Conservation (phyloP, 495 filamentous ascomycete species). For the Aspergillus heteromorphus region DNA sequence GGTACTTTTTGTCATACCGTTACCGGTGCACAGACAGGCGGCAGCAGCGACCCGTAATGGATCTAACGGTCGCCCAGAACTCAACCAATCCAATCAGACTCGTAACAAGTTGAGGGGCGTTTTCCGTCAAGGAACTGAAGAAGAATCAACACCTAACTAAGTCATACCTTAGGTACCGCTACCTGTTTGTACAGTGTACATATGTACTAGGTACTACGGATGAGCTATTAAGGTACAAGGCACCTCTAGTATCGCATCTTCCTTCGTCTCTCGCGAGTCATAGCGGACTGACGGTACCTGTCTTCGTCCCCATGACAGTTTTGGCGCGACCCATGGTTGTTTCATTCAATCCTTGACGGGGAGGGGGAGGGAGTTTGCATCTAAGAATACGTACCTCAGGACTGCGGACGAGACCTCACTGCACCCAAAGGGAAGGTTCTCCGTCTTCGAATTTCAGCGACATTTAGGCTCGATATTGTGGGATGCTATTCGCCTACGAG, state of each 20-base stretch:
- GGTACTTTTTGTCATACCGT: neutral
- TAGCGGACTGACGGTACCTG: neutral
- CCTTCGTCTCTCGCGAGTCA: neutral
- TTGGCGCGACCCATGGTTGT: neutral
- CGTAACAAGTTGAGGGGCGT: conserved; percentile 14
- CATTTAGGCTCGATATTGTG: neutral
- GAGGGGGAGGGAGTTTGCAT: no score
- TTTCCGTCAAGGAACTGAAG: conserved; percentile 15
- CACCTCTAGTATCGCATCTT: neutral
- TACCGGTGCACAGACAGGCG: conserved; percentile 15
- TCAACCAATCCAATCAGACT: conserved; percentile 15
- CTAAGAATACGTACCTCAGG: neutral
- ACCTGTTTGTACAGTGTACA: no score
- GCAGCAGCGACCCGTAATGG: conserved; percentile 16
- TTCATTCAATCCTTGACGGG: no score
- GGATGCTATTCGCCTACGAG: neutral
- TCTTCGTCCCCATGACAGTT: neutral
- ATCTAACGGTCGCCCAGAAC: conserved; percentile 20
- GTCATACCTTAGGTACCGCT: no score
- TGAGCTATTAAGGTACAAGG: neutral
- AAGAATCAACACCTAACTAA: neutral
- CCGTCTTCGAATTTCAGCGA: neutral
- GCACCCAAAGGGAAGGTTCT: neutral
- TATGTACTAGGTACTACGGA: neutral
- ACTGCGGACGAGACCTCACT: no score